Evolutionary conservation across 768 basidiomycete genomes (phyloP), one percentile per base, ranked within the genome.

Genomic region (Amanita exitialis): DNA sequence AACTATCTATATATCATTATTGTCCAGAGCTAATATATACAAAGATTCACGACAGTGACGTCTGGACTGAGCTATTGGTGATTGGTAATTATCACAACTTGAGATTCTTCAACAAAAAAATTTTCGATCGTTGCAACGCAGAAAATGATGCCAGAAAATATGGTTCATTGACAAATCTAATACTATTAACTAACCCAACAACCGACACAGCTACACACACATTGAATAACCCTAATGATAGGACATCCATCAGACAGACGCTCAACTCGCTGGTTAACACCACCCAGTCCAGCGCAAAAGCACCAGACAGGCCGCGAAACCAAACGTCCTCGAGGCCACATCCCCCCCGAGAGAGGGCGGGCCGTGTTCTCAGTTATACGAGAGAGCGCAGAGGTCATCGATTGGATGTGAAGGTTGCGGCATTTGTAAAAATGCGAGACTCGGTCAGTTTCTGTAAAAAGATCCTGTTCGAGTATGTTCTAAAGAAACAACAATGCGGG

Each of bases 401-500:
- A 77, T 66, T 77, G 78, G 76, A 82, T 73, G 74, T 78, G 75
- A 80, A 79, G 73, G 69, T 75, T 76, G 76, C 63, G 79, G 79
- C 80, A 82, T 79, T 78, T 74, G 71, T 81, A 80, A 79, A 81
- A 78, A 80, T 82, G 80, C 81, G 76, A 80, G 78, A 82, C 79
- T 79, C 79, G 78, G 80, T 81, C 77, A 80, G 79, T 79, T 78
- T 77, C 80, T 82, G 79, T 81, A 80, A 82, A 82, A 77, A 82
- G 80, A 82, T 82, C 47, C 47, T 82, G 78, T 76, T 78, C 78
- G 80, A 82, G 80, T 82, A 82, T 82, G 79, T 80, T 82, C 80
- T 82, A 57, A 70, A 61, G 78, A 70, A 64, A 60, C 6, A 0
- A 67, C 59, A 69, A 68, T 64, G 62, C 0, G 41, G 20, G 41